Conservation (phyloP, 805 yeast genomes). For the Soucietia sequanensis region DNA sequence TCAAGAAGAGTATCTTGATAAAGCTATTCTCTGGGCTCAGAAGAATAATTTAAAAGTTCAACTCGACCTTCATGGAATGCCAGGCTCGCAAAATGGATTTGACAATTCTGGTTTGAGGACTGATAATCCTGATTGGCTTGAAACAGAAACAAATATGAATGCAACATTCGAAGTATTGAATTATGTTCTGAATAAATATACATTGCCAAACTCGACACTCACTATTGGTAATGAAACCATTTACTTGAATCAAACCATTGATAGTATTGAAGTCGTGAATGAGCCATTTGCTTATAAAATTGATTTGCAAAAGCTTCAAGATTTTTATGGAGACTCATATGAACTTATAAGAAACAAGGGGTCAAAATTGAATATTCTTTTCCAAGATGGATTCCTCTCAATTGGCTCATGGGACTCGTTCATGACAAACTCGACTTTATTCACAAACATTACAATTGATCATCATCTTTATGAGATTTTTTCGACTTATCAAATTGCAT, state of each 20-base stretch:
- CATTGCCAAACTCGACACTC: background rate
- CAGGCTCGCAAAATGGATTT: slow-evolving; percentile 87
- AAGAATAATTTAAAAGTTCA: slow-evolving; percentile 61
- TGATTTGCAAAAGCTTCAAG: slow-evolving; percentile 18
- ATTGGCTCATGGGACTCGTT: slow-evolving; percentile 17
- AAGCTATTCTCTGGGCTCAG: slow-evolving; percentile 69
- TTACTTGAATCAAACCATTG: no score
- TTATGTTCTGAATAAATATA: background rate
- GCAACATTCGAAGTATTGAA: background rate
- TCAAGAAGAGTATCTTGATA: slow-evolving; percentile 61
- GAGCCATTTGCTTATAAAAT: slow-evolving; percentile 27
- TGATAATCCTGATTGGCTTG: slow-evolving; percentile 13
- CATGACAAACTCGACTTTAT: slow-evolving; percentile 4
- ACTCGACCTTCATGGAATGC: slow-evolving; percentile 79
- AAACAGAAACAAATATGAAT: slow-evolving; percentile 6
- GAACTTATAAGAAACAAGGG: slow-evolving; percentile 3
- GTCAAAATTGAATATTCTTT: slow-evolving; percentile 8
- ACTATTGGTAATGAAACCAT: no score
- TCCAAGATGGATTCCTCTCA: slow-evolving; percentile 17
- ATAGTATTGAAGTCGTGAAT: slow-evolving; percentile 26
- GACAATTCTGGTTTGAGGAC: slow-evolving; percentile 73
- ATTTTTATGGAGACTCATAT: slow-evolving; percentile 21
- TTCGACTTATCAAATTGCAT: slow-evolving; percentile 11
- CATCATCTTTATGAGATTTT: slow-evolving; percentile 29
- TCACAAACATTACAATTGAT: slow-evolving; percentile 16